A percentile compares a stretch with the other conserved stretches of the same genome.
These are phyloP conservation scores for Conoideocrella luteorostrata DNA, from an alignment of 2,329 filamentous ascomycete species.

Conservation along the genomic window DNA sequence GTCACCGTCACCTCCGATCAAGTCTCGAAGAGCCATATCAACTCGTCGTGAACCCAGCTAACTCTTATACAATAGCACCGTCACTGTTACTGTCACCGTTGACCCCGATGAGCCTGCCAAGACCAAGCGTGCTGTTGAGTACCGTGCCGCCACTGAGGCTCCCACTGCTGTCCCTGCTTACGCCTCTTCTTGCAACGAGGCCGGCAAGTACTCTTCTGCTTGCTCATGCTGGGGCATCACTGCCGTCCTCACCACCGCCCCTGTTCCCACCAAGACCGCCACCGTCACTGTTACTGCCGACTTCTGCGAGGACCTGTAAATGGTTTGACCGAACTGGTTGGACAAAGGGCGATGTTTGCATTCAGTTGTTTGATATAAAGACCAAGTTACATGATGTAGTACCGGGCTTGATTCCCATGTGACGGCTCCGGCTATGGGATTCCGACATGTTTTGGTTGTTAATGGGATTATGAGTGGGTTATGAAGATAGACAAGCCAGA, in stretches of 20 bases:
- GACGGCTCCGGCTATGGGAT: neutral
- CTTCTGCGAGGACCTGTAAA: constrained; percentile 32
- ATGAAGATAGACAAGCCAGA: neutral
- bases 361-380: neutral
- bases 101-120: constrained; percentile 22
- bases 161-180: constrained; percentile 32
- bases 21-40: neutral
- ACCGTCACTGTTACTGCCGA: constrained; percentile 36
- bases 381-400: neutral
- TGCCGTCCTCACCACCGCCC: constrained; percentile 29
- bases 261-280: constrained; percentile 31
- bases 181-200: constrained; percentile 30
- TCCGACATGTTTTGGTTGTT: neutral
- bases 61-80: constrained; percentile 16
- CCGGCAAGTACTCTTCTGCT: constrained; percentile 31
- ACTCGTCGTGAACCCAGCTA: no score
- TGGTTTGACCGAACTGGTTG: neutral
- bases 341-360: neutral
- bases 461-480: neutral
- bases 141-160: constrained; percentile 24
- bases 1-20: constrained; percentile 16
- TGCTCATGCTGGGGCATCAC: constrained; percentile 41
- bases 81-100: constrained; percentile 33
- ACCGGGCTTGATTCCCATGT: neutral
- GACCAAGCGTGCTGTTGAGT: constrained; percentile 22